Conservation (phyloP, 106 monocot genomes). For the Dendrobium officinale region DNA sequence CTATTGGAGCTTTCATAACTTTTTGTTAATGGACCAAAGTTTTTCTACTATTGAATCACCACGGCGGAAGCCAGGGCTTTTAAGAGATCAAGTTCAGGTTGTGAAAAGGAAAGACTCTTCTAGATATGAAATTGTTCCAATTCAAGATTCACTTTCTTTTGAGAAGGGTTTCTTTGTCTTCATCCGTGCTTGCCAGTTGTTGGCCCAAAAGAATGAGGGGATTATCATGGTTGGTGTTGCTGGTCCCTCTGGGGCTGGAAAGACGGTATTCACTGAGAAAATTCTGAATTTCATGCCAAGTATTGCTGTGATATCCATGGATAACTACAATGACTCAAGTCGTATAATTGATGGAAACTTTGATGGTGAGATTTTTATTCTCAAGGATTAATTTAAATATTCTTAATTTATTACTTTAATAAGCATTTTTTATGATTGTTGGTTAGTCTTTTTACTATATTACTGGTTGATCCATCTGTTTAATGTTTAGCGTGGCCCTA, state of each 20-base stretch:
- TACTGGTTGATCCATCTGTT: not conserved
- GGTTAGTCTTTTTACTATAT: not conserved
- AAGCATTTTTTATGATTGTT: not conserved
- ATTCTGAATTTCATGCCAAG: constrained; percentile 91
- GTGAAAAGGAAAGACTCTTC: constrained; percentile 60
- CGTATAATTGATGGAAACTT: constrained; percentile 96
- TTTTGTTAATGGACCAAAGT: constrained; percentile 59
- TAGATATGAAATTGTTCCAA: constrained; percentile 76
- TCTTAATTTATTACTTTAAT: constrained; percentile 3
- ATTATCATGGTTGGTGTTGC: constrained; percentile 87
- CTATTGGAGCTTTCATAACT: not conserved
- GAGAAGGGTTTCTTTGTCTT: constrained; percentile 93
- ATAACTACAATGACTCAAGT: constrained; percentile 92
- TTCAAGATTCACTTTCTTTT: constrained; percentile 79
- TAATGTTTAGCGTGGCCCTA: not conserved
- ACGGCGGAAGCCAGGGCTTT: constrained; percentile 50
- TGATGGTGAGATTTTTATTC: constrained; percentile 56
- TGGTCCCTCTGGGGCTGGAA: constrained; percentile 96
- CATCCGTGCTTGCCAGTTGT: constrained; percentile 90
- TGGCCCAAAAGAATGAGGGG: constrained; percentile 84
- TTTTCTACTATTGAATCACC: constrained; percentile 52
- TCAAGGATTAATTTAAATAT: not conserved
- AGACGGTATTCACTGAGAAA: constrained; percentile 95
- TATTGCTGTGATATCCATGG: constrained; percentile 90
- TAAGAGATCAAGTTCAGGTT: constrained; percentile 91